phyloP scores from a whole-genome alignment of 2,329 filamentous ascomycete species.

The Calonectria naviculata region DNA sequence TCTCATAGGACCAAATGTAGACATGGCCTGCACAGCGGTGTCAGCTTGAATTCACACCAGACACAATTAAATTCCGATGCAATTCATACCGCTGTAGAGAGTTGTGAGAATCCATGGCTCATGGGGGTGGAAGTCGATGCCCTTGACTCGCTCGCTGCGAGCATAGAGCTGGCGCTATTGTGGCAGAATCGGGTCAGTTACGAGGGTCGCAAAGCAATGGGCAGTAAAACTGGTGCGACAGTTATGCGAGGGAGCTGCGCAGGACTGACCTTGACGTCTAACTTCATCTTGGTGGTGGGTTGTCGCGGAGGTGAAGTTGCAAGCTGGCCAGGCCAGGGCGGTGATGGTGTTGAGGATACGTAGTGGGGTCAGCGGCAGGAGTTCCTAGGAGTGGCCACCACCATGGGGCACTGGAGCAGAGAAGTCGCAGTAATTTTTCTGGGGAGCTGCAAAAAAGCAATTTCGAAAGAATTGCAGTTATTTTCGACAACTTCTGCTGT shows the following conservation, averaged over 20 bases:
- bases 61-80: background rate
- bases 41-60: conserved; percentile 17
- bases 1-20: conserved; percentile 99
- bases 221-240: background rate
- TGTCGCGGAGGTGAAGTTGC: conserved; percentile 40
- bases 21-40: conserved; percentile 79
- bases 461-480: background rate
- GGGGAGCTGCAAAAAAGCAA: background rate
- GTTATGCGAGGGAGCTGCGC: background rate
- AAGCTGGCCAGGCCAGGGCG: conserved; percentile 43
- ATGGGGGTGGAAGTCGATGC: conserved; percentile 95
- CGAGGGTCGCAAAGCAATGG: conserved; percentile 25
- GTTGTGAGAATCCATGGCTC: conserved; percentile 98
- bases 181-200: conserved; percentile 40
- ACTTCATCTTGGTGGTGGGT: conserved; percentile 50
- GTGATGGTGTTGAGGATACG: conserved; percentile 38
- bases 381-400: conserved; percentile 38
- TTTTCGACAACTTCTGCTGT: conserved; percentile 9
- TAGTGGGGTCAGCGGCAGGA: conserved; percentile 42
- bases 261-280: conserved; percentile 54
- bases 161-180: conserved; percentile 65
- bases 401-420: conserved; percentile 35
- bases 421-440: conserved; percentile 14
- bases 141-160: conserved; percentile 95
- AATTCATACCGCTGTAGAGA: conserved; percentile 85